Evolutionary conservation across 2,329 filamentous ascomycete genomes (phyloP).

Genomic region (Fusarium anguioides): DNA sequence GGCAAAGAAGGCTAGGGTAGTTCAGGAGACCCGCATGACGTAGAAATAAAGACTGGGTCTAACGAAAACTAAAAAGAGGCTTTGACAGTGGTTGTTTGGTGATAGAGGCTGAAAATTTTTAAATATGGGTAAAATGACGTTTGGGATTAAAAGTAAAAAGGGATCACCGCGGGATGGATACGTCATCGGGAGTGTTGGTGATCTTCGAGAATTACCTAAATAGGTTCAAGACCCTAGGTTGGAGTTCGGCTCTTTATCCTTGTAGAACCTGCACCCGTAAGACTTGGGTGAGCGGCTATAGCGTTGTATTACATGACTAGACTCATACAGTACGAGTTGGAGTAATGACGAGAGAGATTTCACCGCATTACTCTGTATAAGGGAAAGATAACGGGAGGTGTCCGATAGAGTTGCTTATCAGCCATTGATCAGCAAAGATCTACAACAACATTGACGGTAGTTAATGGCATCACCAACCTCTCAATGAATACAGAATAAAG

Average conservation of each 20-base stretch:
- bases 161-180: background rate
- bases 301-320: slow-evolving; percentile 20
- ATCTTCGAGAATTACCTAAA: slow-evolving; percentile 24
- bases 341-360: background rate
- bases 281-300: no score
- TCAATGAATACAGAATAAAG: background rate
- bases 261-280: background rate
- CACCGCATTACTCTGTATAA: slow-evolving; percentile 2
- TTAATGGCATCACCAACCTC: background rate
- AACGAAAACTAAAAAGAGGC: background rate
- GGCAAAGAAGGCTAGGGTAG: background rate
- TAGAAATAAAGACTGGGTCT: slow-evolving; percentile 2
- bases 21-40: slow-evolving; percentile 26
- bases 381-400: background rate
- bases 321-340: slow-evolving; percentile 1
- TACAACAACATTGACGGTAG: no score
- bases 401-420: background rate
- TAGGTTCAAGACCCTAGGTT: slow-evolving; percentile 18
- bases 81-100: no score
- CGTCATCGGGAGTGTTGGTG: slow-evolving; percentile 22
- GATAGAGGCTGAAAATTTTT: slow-evolving; percentile 14
- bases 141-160: background rate
- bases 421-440: slow-evolving; percentile 1
- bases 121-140: slow-evolving; percentile 28
- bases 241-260: slow-evolving; percentile 29